A percentile compares a stretch with the other conserved stretches of the same genome.
Conservation (phyloP, 257 asterid species). For the Salvia splendens region DNA sequence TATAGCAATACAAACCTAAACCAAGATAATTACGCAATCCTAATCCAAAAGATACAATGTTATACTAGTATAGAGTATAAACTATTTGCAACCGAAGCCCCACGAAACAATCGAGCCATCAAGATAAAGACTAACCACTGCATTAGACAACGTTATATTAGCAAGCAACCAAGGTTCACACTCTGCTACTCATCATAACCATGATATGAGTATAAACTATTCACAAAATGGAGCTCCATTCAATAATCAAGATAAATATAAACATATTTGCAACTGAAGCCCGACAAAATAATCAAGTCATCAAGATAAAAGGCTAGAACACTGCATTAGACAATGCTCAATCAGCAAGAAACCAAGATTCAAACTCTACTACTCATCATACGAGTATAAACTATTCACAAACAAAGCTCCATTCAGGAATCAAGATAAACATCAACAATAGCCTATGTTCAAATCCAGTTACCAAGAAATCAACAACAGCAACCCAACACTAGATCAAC, state of each 20-base stretch:
- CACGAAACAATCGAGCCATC: not conserved
- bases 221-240: too few species aligned
- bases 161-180: too few species aligned
- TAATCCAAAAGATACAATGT: constrained; percentile 10
- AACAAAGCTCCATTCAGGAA: not conserved
- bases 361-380: not conserved
- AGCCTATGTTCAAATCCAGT: constrained; percentile 1
- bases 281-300: too few species aligned
- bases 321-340: too few species aligned
- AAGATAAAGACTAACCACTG: too few species aligned
- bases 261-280: too few species aligned
- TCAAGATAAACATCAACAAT: not conserved
- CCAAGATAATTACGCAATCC: constrained; percentile 1
- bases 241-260: too few species aligned
- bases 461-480: constrained; percentile 4
- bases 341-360: too few species aligned
- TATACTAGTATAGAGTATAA: not conserved
- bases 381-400: not conserved
- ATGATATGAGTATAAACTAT: too few species aligned
- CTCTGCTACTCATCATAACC: too few species aligned
- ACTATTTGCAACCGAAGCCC: not conserved
- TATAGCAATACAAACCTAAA: not conserved
- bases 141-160: too few species aligned
- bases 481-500: constrained; percentile 28
- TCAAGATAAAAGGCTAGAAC: too few species aligned